Conservation (phyloP, 2,329 filamentous ascomycete species). For the Aspergillus sergii region DNA sequence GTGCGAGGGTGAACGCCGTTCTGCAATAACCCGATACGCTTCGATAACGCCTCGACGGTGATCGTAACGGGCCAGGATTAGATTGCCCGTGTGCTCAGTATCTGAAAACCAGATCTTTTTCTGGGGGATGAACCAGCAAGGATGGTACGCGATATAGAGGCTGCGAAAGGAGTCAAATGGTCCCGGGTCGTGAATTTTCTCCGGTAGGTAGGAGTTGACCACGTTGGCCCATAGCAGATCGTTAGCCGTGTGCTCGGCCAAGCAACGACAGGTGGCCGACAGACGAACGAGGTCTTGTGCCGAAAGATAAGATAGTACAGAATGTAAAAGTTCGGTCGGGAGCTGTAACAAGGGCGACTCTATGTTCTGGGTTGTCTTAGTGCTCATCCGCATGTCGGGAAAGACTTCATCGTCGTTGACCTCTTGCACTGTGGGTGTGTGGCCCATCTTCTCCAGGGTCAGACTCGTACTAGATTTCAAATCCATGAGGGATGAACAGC, state of each 20-base stretch:
- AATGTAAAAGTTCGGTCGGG: constrained; percentile 73
- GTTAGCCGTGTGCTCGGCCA: constrained; percentile 62
- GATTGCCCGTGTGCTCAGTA: constrained; percentile 69
- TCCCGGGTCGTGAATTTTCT: constrained; percentile 56
- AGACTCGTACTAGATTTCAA: background rate
- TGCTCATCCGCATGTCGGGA: constrained; percentile 2
- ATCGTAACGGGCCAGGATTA: constrained; percentile 79
- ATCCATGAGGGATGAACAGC: constrained; percentile 6
- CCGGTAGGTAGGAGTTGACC: constrained; percentile 69
- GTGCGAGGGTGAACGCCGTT: constrained; percentile 51
- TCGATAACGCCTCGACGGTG: constrained; percentile 74
- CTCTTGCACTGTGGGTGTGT: constrained; percentile 7
- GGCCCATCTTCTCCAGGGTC: background rate
- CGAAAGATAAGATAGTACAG: constrained; percentile 68
- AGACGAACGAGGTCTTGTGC: constrained; percentile 65
- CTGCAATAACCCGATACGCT: constrained; percentile 73
- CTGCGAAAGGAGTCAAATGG: constrained; percentile 68
- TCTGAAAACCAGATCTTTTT: constrained; percentile 88
- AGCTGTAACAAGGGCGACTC: constrained; percentile 48
- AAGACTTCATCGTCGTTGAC: constrained; percentile 3
- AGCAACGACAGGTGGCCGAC: constrained; percentile 62
- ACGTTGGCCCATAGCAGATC: constrained; percentile 73
- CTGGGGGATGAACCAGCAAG: constrained; percentile 80
- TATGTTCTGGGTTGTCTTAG: constrained; percentile 1
- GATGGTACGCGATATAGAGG: constrained; percentile 74